Percentiles rank a stretch among this genome's conserved stretches.
Evolutionary conservation across 192 early-diverging fungal species (phyloP).

Genomic region (Linnemannia hyalina): DNA sequence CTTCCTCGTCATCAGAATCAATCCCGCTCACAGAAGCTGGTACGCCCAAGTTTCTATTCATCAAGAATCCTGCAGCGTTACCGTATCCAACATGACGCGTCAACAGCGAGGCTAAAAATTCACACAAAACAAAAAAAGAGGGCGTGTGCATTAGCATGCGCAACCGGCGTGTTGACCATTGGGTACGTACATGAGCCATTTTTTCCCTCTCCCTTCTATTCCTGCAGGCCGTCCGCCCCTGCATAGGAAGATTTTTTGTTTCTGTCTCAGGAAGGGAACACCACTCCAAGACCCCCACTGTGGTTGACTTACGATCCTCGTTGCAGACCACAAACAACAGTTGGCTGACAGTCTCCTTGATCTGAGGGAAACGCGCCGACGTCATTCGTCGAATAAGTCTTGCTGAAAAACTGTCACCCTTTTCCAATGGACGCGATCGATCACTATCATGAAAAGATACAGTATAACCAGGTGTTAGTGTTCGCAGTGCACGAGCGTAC

Average conservation of each 20-base stretch:
- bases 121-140: background rate
- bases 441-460: slow-evolving; percentile 63
- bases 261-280: background rate
- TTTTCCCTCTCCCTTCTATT: no score
- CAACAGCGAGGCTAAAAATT: slow-evolving; percentile 67
- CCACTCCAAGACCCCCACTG: background rate
- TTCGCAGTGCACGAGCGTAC: background rate
- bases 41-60: slow-evolving; percentile 77
- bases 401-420: slow-evolving; percentile 71
- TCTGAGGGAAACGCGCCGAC: slow-evolving; percentile 68
- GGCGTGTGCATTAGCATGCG: no score
- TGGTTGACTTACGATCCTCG: slow-evolving; percentile 69
- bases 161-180: no score
- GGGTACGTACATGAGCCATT: background rate
- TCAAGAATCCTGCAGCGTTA: slow-evolving; percentile 92
- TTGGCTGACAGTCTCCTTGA: slow-evolving; percentile 71
- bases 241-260: background rate
- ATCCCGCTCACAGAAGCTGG: slow-evolving; percentile 48
- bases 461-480: background rate
- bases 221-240: background rate
- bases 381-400: slow-evolving; percentile 80
- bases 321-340: slow-evolving; percentile 78
- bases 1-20: slow-evolving; percentile 20
- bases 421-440: slow-evolving; percentile 76
- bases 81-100: slow-evolving; percentile 90